These are phyloP conservation scores for Penicillium turbatum DNA, from an alignment of 495 filamentous ascomycete species.

Conservation along the genomic window DNA sequence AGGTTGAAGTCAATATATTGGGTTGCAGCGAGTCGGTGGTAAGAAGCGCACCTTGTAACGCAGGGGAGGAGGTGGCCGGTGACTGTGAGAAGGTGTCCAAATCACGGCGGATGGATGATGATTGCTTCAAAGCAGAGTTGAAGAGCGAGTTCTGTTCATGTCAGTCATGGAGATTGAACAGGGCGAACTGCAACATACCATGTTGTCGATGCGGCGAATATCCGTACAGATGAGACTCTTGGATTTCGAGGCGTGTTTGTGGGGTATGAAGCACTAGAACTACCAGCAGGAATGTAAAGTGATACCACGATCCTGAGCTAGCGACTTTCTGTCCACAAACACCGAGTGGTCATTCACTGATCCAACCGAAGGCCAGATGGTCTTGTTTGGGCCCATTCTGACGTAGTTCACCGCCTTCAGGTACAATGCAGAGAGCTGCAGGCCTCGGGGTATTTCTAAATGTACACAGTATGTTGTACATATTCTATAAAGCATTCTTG, in stretches of 20 bases:
- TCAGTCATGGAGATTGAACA: neutral
- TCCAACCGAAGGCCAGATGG: slow-evolving; percentile 32
- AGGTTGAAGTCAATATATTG: slow-evolving; percentile 21
- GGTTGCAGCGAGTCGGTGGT: neutral
- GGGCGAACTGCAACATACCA: slow-evolving; percentile 12
- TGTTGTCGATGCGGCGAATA: slow-evolving; percentile 12
- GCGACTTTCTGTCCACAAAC: neutral
- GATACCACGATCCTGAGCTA: neutral
- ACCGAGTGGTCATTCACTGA: neutral
- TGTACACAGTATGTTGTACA: neutral
- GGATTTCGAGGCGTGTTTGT: neutral
- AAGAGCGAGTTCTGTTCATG: slow-evolving; percentile 74
- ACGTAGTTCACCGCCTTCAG: slow-evolving; percentile 39
- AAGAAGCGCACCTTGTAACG: slow-evolving; percentile 54
- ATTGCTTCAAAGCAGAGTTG: slow-evolving; percentile 94
- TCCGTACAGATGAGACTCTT: neutral
- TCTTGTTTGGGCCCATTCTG: slow-evolving; percentile 32
- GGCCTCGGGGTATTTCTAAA: neutral
- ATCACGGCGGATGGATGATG: slow-evolving; percentile 78
- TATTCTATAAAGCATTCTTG: neutral
- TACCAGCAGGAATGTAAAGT: neutral
- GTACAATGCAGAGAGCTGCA: neutral
- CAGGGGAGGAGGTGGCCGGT: slow-evolving; percentile 55
- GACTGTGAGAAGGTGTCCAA: slow-evolving; percentile 68
- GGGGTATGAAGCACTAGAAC: neutral